Conservation (phyloP, 441 rosid genomes). For the Manihot esculenta region DNA sequence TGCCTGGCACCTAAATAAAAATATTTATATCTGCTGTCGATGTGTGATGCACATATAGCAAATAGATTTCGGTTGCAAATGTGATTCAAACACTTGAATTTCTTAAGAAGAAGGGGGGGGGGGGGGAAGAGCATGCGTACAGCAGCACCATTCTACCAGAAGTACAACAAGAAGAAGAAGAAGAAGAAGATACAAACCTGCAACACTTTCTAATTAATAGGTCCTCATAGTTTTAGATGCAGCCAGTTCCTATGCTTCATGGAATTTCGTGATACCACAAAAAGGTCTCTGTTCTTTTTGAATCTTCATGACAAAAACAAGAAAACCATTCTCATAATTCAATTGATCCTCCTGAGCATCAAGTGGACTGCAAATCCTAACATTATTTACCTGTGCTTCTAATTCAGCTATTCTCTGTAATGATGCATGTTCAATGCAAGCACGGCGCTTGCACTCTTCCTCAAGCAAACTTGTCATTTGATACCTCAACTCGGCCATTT, state of each 20-base stretch:
- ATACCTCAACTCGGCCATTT: constrained; percentile 93
- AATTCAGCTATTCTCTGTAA: constrained; percentile 80
- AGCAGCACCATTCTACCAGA: neutral
- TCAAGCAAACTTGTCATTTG: constrained; percentile 76
- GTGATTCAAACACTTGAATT: neutral
- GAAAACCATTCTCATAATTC: constrained; percentile 17
- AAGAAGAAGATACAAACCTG: constrained; percentile 27
- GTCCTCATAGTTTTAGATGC: constrained; percentile 14
- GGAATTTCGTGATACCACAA: constrained; percentile 30
- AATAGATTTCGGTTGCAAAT: neutral
- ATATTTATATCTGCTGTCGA: neutral
- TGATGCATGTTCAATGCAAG: constrained; percentile 71
- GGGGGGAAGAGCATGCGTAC: neutral
- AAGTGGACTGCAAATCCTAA: constrained; percentile 10
- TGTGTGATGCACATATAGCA: neutral
- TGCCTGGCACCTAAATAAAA: neutral
- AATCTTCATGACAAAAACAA: constrained; percentile 40
- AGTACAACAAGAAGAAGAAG: neutral
- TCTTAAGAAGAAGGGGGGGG: neutral
- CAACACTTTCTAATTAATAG: constrained; percentile 1
- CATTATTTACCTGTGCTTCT: constrained; percentile 65
- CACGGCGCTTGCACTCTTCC: constrained; percentile 84
- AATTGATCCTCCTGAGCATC: constrained; percentile 12
- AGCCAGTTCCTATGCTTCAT: constrained; percentile 30
- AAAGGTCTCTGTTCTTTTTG: constrained; percentile 37